Evolutionary conservation across 257 asterid species (phyloP), one percentile per base, ranked within the genome.

Genomic region (Lavandula angustifolia): DNA sequence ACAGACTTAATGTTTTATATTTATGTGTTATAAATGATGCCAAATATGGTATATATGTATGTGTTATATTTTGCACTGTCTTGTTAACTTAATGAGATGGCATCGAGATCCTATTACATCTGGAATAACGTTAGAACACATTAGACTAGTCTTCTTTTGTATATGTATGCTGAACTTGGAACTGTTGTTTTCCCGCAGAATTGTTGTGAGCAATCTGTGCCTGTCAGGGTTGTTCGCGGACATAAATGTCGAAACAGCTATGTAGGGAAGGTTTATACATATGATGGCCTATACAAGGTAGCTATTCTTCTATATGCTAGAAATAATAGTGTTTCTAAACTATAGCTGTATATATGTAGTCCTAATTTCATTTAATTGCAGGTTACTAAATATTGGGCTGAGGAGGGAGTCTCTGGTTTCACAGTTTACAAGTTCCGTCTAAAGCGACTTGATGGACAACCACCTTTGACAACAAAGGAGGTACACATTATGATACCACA

Each of bases 241-340:
- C 98, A 90, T 69, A 76, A 80, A 69, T 85, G 92, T 64, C 60
- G 43, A 58, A 74, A 78, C 54, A 92, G 98, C 75, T 87, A 89
- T 12, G 96, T 81, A n/a, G 87, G 91, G 46, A 92, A 85, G 75
- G 96, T 92, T 62, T 92, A 89, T 46, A 87, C 98, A 7, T 92
- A 92, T 67, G 98, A 92, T 77, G 98, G 98, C 60, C 72, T 92
- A 61, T 92, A 92, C 79, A 70, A 62, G 92, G 98, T 92, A 75
- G 35, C 66, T 67, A 32, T 53, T n/a, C 29, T 42, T 64, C 14
- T 63, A 22, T 48, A 41, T 44, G 41, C 5, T 10, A 7, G 33
- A 57, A 49, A 12, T 54, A 29, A 51, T 34, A 59, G 48, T 59
- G 27, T 40, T 7, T 33, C 44, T 12, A 40, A 9, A 40, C 62